Conservation (phyloP, 306 rosid genomes). For the Castanea mollissima region DNA sequence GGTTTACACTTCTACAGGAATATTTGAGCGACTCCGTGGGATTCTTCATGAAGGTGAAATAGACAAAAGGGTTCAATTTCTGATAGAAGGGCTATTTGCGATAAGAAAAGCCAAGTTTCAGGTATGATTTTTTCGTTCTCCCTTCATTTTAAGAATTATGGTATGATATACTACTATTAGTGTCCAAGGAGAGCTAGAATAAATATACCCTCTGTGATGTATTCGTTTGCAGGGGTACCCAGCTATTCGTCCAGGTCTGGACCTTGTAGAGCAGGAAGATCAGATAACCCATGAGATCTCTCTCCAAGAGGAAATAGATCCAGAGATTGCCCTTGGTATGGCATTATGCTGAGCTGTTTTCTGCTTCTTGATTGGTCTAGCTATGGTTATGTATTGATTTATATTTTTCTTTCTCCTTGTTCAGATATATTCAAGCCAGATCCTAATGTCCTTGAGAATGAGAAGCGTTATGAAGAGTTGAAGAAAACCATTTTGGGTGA, state of each 20-base stretch:
- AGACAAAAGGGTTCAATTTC: constrained; percentile 84
- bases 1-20: constrained; percentile 46
- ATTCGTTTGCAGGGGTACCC: constrained; percentile 51
- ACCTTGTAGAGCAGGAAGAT: constrained; percentile 62
- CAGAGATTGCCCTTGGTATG: constrained; percentile 50
- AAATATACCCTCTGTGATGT: not conserved
- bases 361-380: constrained; percentile 9
- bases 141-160: not conserved
- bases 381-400: constrained; percentile 4
- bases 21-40: constrained; percentile 95
- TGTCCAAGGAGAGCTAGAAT: not conserved
- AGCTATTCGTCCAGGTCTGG: constrained; percentile 58
- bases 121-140: constrained; percentile 32
- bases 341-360: constrained; percentile 12
- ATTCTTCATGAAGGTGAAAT: constrained; percentile 97
- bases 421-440: constrained; percentile 68
- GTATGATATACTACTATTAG: not conserved
- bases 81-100: constrained; percentile 89
- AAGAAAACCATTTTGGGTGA: not conserved
- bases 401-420: not conserved
- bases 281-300: constrained; percentile 59
- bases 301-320: constrained; percentile 46
- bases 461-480: too few relatives aligned
- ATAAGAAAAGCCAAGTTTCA: constrained; percentile 88
- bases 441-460: too few relatives aligned